Base-by-base conservation (phyloP, 768 basidiomycete genomes). In the Suillus subalutaceus region DNA sequence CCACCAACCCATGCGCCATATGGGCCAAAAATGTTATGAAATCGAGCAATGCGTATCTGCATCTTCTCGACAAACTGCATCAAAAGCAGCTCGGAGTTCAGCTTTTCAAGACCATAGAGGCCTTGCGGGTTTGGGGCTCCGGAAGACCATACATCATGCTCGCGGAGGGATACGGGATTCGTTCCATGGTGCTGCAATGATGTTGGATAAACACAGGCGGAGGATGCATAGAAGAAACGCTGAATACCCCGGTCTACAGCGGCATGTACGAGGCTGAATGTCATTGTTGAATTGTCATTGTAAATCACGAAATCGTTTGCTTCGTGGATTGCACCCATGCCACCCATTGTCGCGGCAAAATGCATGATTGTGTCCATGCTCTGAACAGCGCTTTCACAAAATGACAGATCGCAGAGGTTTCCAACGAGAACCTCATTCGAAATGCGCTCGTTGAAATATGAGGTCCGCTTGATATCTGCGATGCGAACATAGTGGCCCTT, bases 311-410 rank as follows among this genome's bases (percentile, higher is more conserved):
- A 75, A 58, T 85, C 83, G 70, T 88, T 88, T 0, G 70, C 74
- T 5, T 75, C 69, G 67, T 88, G 86, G 56, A 88, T 89, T 0
- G 81, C 81, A 2, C 88, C 88, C 88, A 89, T 89, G 0, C 88
- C 88, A 4, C 86, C 87, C 87, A 87, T 88, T 26, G 79, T 84
- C 2, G 87, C 87, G 13, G 88, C 85, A 67, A 88, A 84, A 71
- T 89, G 87, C 23, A 87, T 74, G 32, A 89, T 79, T 8, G 74
- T 78, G 59, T 81, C 68, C 0, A 85, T 77, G 37, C 77, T 83
- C n/a, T 69, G 71, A 8, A 85, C 77, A 1, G 71, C 81, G 3
- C 69, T 73, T 16, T 74, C 64, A 68, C 81, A 85, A 59, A 83
- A 74, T 15, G 73, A 66, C 4, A 69, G 71, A 46, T 87, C 82